Evolutionary conservation across 306 rosid genomes (phyloP).

Genomic region (Aeschynomene evenia): DNA sequence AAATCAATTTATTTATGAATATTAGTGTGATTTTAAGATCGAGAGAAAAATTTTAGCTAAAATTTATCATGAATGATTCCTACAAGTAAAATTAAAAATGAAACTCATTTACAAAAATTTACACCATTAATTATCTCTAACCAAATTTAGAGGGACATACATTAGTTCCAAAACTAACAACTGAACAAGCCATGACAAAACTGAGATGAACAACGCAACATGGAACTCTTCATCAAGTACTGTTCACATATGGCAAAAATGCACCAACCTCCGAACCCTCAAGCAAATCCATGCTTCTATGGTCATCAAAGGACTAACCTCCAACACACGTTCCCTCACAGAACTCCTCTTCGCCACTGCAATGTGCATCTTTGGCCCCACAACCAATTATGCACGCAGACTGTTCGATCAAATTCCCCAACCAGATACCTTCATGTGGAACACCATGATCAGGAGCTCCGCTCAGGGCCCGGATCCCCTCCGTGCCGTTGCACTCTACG

Average conservation of each 20-base stretch:
- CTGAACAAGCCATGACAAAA: too few species aligned
- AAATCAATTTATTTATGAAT: too few species aligned
- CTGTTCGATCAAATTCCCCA: conserved; percentile 58
- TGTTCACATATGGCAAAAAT: conserved; percentile 41
- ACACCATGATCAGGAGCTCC: conserved; percentile 71
- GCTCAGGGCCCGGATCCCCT: conserved; percentile 60
- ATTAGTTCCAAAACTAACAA: too few species aligned
- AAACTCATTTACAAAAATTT: too few species aligned
- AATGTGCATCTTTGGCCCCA: conserved; percentile 46
- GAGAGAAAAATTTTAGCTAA: too few species aligned
- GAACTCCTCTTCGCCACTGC: conserved; percentile 54
- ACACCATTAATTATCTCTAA: too few species aligned
- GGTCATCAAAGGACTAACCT: conserved; percentile 60
- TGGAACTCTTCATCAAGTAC: too few species aligned
- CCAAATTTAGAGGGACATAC: too few species aligned
- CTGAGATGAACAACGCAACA: too few species aligned
- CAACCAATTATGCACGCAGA: conserved; percentile 57
- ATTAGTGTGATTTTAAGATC: too few species aligned
- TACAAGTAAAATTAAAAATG: too few species aligned
- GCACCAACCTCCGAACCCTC: conserved; percentile 51
- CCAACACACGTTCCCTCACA: conserved; percentile 47
- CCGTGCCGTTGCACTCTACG: conserved; percentile 47
- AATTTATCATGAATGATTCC: too few species aligned
- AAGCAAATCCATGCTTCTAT: conserved; percentile 68
- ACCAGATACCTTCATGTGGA: conserved; percentile 78